Percentiles rank a stretch among this genome's conserved stretches.
Evolutionary conservation across 805 yeast genomes (phyloP).

Genomic region (Pichia californica): DNA sequence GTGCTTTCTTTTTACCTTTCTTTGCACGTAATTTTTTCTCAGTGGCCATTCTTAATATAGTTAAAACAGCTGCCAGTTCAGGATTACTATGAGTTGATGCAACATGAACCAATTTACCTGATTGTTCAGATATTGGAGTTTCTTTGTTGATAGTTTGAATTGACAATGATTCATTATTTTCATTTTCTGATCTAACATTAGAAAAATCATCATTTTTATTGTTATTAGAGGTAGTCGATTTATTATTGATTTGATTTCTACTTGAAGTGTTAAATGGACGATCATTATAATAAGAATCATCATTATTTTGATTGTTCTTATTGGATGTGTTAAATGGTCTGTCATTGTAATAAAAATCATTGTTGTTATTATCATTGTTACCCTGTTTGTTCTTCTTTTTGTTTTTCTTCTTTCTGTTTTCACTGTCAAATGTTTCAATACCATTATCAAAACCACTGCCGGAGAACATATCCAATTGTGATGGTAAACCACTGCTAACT

Average conservation of each 20-base stretch:
- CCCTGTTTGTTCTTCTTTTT: background rate
- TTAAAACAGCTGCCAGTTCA: slow-evolving; percentile 1
- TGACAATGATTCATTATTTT: no score
- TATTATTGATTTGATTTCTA: background rate
- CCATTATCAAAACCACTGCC: background rate
- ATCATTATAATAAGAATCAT: background rate
- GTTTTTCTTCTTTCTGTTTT: background rate
- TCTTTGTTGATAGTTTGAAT: background rate
- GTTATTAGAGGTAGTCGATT: background rate
- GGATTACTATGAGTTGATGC: background rate
- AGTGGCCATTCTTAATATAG: background rate
- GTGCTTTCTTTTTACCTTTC: slow-evolving; percentile 3
- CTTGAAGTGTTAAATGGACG: background rate
- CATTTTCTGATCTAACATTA: no score
- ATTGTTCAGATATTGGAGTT: background rate
- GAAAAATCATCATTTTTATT: background rate
- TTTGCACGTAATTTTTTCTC: slow-evolving; percentile 6
- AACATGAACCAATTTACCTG: background rate
- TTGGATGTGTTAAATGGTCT: slow-evolving; percentile 1
- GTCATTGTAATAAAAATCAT: background rate
- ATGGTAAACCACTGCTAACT: background rate
- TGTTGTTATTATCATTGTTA: background rate
- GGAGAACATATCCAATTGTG: slow-evolving; percentile 1
- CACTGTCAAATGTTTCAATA: no score
- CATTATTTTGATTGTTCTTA: background rate